Conservation (phyloP, 2,329 filamentous ascomycete species). For the Fusarium oxysporum region DNA sequence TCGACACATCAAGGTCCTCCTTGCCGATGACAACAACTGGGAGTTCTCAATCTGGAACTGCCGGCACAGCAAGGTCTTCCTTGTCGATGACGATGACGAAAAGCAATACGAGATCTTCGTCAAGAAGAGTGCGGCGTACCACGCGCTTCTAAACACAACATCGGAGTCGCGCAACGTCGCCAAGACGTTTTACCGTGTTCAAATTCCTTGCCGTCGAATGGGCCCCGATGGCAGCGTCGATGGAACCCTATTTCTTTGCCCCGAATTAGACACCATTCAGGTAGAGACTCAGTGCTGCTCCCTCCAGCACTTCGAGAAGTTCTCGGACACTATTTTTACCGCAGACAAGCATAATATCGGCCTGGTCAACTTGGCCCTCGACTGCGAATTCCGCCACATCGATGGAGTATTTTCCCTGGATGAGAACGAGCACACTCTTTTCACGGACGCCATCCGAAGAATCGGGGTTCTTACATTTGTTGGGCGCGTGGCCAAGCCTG, state of each 20-base stretch:
- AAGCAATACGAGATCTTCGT: not conserved
- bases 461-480: not conserved
- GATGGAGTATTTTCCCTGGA: not conserved
- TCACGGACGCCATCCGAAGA: not conserved
- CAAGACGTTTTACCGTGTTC: not conserved
- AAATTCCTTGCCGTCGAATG: not conserved
- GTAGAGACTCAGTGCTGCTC: fast-evolving
- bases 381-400: not conserved
- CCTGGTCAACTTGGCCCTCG: not conserved
- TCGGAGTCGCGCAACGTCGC: not conserved
- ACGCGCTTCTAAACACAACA: not conserved
- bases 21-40: not conserved
- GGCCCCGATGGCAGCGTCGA: no score
- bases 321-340: fast-evolving
- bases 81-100: not conserved
- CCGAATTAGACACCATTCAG: not conserved
- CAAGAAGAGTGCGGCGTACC: not conserved
- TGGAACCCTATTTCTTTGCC: not conserved
- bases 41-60: not conserved
- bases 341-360: not conserved
- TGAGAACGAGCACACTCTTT: not conserved
- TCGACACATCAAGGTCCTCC: not conserved
- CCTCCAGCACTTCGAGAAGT: not conserved
- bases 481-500: not conserved
- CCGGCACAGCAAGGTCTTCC: not conserved